Percentiles rank a stretch among this genome's conserved stretches.
Evolutionary conservation across 805 yeast species (phyloP).

Genomic region (Saccharomycopsis capsularis): DNA sequence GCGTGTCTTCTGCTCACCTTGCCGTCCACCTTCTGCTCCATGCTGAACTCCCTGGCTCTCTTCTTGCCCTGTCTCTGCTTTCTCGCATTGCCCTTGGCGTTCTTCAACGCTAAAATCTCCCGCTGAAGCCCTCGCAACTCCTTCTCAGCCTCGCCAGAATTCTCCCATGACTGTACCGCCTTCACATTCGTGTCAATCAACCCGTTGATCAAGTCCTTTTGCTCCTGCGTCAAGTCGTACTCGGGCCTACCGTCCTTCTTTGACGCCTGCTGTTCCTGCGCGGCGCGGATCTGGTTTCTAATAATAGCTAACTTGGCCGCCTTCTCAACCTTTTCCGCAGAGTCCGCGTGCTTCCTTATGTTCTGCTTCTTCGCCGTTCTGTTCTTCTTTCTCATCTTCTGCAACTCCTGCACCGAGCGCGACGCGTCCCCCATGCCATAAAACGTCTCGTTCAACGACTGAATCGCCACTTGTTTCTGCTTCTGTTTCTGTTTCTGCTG

Average conservation of each 20-base stretch:
- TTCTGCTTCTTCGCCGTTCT: slow-evolving; percentile 28
- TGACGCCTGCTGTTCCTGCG: slow-evolving; percentile 9
- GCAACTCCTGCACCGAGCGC: slow-evolving; percentile 30
- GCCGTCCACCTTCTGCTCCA: slow-evolving; percentile 25
- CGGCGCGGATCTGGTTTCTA: slow-evolving; percentile 26
- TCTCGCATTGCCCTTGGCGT: slow-evolving; percentile 26
- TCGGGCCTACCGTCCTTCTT: slow-evolving; percentile 17
- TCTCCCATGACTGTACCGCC: slow-evolving; percentile 36
- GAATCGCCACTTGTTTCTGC: slow-evolving; percentile 27
- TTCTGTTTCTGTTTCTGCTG: slow-evolving; percentile 12
- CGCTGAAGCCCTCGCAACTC: slow-evolving; percentile 38
- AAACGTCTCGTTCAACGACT: slow-evolving; percentile 31
- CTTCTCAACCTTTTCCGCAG: slow-evolving; percentile 26
- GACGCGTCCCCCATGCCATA: slow-evolving; percentile 29
- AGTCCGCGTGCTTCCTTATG: slow-evolving; percentile 23
- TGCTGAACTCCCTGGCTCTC: slow-evolving; percentile 31
- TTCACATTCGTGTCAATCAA: slow-evolving; percentile 33
- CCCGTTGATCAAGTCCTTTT: slow-evolving; percentile 30
- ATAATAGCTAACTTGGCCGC: slow-evolving; percentile 31
- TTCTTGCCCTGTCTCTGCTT: slow-evolving; percentile 26
- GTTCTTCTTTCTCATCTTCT: slow-evolving; percentile 31
- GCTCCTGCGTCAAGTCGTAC: slow-evolving; percentile 30
- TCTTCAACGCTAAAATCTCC: slow-evolving; percentile 39
- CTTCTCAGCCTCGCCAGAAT: slow-evolving; percentile 29
- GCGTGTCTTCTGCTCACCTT: slow-evolving; percentile 26